Evolutionary conservation across 495 filamentous ascomycete species (phyloP).

Genomic region (Xylaria intraflava): DNA sequence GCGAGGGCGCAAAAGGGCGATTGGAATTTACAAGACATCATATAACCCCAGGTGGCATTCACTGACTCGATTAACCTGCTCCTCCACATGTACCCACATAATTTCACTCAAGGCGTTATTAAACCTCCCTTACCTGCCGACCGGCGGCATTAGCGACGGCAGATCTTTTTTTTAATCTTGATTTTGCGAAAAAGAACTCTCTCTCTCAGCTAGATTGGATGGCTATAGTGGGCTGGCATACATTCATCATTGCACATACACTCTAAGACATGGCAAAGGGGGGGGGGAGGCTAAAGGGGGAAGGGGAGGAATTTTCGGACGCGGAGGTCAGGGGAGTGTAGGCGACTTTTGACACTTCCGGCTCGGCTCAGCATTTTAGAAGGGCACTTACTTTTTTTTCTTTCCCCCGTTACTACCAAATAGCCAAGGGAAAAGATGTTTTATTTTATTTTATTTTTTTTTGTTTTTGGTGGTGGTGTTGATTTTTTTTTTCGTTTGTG

Average conservation of each 20-base stretch:
- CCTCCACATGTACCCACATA: background rate
- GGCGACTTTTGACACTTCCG: background rate
- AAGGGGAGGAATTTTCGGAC: no score
- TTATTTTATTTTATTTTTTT: background rate
- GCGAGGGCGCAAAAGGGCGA: conserved; percentile 57
- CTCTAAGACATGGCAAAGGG: background rate
- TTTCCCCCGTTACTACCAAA: no score
- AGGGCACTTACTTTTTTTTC: background rate
- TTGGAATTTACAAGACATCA: conserved; percentile 44
- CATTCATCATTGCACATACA: conserved; percentile 9
- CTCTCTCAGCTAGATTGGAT: conserved; percentile 2
- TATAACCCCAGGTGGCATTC: conserved; percentile 9
- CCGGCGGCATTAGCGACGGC: background rate
- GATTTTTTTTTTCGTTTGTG: no score
- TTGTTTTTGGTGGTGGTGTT: no score
- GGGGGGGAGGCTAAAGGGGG: no score
- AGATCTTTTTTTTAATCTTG: no score
- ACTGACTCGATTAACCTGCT: background rate
- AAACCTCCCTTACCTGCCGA: no score
- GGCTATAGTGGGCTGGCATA: conserved; percentile 1
- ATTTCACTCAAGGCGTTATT: background rate
- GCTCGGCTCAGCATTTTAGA: background rate
- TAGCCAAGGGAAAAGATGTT: background rate
- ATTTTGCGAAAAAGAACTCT: conserved; percentile 8
- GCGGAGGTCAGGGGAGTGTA: background rate